A percentile compares a stretch with the other conserved stretches of the same genome.
These are phyloP conservation scores for Viola pubescens DNA, from an alignment of 441 rosid genomes.

Conservation along the genomic window DNA sequence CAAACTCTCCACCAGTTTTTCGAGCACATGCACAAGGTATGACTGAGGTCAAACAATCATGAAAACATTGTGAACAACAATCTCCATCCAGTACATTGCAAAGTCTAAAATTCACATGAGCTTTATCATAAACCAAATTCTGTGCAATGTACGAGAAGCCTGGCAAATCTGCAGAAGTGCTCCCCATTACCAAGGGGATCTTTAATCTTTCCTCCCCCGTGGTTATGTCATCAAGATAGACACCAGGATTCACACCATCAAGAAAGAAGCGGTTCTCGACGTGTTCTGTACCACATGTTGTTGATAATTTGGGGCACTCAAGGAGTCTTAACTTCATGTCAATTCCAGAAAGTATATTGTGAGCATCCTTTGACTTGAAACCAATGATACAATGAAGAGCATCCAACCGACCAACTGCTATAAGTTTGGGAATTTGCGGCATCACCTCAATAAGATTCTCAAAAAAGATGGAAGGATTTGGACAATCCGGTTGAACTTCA, in stretches of 20 bases:
- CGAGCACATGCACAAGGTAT: constrained; percentile 16
- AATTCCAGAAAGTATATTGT: not conserved
- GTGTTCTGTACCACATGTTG: not conserved
- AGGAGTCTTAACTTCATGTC: not conserved
- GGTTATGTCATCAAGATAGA: constrained; percentile 11
- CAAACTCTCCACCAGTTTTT: constrained; percentile 13
- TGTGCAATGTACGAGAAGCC: constrained; percentile 5
- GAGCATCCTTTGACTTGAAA: not conserved
- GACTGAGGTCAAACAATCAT: constrained; percentile 6
- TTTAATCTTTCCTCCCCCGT: constrained; percentile 10
- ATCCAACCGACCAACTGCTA: not conserved
- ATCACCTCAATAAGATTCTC: not conserved
- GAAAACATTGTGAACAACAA: constrained; percentile 10
- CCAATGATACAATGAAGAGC: not conserved
- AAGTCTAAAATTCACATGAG: constrained; percentile 5
- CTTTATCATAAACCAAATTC: constrained; percentile 6
- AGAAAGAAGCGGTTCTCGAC: not conserved
- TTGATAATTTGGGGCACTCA: not conserved
- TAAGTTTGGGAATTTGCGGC: not conserved
- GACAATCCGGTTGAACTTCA: constrained; percentile 2
- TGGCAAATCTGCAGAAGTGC: not conserved
- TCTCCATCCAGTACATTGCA: constrained; percentile 3
- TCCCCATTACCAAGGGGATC: constrained; percentile 1
- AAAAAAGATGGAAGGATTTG: not conserved
- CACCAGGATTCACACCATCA: not conserved